Base-by-base conservation (phyloP, 2,329 filamentous ascomycete species). In the Allantophomopsis lycopodina region DNA sequence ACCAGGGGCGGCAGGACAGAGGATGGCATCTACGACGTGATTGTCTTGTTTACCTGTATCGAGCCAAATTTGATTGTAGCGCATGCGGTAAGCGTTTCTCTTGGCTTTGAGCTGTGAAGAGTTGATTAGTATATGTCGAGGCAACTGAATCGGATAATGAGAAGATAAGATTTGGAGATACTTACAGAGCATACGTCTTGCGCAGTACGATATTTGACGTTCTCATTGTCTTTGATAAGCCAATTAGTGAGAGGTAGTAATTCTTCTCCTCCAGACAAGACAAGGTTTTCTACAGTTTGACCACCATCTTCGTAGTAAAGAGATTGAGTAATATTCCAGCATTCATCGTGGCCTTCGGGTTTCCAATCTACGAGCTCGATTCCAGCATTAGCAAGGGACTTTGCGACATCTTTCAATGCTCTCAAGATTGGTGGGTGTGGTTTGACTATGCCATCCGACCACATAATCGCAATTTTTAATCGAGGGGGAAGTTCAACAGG, bases 1-100 rank as follows among this genome's bases (percentile, higher is more conserved):
- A 2, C 68, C 65, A 1, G 71, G 68, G 1, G 66, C 68, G 0
- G 64, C 66, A 0, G 76, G 76, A 38, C 69, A 76, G 1, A 81
- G 58, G 14, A 81, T 49, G 13, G 46, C 38, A 32, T 49, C 47
- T 3, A 49, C 42, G n/a, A 42, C 42, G 31, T 37, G 31, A 11
- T 20, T 20, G 18, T 20, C 18, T 20, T 20, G 18, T 20, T 20
- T 20, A 38, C 35, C 21, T 41, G 46, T 44, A 46, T 46, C 32
- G 44, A 28, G 28, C 28, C 38, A 23, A 44, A 42, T 34, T 44
- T 46, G 14, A 33, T 49, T 44, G 20, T 39, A 32, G 32, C 33
- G 40, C 46, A 44, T 47, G 15, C 41, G 42, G n/a, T 47, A 40
- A 2, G 35, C 28, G 5, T 43, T 34, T 4, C 37, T 41, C 8